Evolutionary conservation across 2,329 filamentous ascomycete species (phyloP), one percentile per base, ranked within the genome.

Genomic region (Neoarthrinium moseri): DNA sequence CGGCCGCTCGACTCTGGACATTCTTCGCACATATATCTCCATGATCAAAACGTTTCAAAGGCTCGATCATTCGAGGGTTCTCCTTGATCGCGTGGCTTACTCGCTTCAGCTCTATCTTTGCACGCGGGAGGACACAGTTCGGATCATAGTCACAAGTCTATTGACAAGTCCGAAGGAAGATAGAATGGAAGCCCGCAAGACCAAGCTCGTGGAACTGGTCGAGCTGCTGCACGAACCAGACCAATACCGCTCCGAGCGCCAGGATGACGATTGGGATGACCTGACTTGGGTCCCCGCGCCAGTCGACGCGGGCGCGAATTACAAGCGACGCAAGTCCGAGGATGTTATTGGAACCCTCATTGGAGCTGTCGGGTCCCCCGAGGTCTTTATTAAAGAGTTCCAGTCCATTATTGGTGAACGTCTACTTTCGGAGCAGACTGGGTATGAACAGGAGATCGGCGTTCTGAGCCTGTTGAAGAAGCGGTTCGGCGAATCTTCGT

Each of bases 281-380:
- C 88, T 96, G 84, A 81, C 84, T 7, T 99, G 94, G 94, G 76
- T 90, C 27, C 94, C 94, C 1, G 89, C 96, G 57, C 94, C 94
- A 0, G 84, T 95, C 30, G 94, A 99, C 62, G 94, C 94, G 2
- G 91, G 90, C 8, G 87, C 90, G 38, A 89, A 96, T 61, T 96
- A 96, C 71, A 90, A 88, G 60, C 86, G 91, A 48, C 89, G 89
- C 10, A 95, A 89, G 63, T 88, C 84, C 34, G 88, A 91, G 52
- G 94, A 99, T 65, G 86, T 97, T 11, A 90, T 97, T 47, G 91
- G 91, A 43, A 95, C 91, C 43, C 74, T 99, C 34, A 88, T 97
- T 55, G 87, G 84, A 48, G 82, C 95, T 0, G 88, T 96, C 55
- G 92, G 96, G 11, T 87, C 87, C 15, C 89, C 91, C 55, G 92